Conservation (phyloP, 2,329 filamentous ascomycete genomes). For the Aaosphaeria arxii region DNA sequence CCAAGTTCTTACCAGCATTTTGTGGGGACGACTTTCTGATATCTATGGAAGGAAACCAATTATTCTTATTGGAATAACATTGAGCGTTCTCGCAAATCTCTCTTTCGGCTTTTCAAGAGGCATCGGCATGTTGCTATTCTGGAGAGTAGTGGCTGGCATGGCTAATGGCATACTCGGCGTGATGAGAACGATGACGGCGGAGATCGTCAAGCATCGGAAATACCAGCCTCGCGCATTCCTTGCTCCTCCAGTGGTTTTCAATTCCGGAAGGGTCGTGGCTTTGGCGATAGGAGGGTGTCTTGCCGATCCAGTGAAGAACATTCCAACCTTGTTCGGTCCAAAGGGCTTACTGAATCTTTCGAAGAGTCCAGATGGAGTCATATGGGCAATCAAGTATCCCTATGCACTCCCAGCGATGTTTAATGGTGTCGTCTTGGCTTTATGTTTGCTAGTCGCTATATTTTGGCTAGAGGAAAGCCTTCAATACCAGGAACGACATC, state of each 20-base stretch:
- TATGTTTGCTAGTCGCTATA: constrained; percentile 53
- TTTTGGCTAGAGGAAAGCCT: constrained; percentile 62
- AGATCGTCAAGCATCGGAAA: constrained; percentile 66
- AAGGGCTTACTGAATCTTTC: constrained; percentile 60
- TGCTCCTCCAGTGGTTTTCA: constrained; percentile 63
- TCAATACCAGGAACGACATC: constrained; percentile 26
- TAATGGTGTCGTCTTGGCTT: constrained; percentile 58
- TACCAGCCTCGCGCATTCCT: constrained; percentile 54
- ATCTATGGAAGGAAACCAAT: constrained; percentile 71
- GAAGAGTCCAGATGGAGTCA: constrained; percentile 56
- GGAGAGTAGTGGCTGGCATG: constrained; percentile 62
- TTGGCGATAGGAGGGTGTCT: constrained; percentile 57
- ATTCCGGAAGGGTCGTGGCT: constrained; percentile 47
- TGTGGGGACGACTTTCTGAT: constrained; percentile 71
- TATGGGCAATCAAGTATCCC: constrained; percentile 63
- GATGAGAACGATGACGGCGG: constrained; percentile 70
- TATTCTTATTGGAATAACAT: constrained; percentile 69
- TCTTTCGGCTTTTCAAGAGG: constrained; percentile 66
- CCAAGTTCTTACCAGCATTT: constrained; percentile 75
- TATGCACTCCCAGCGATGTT: constrained; percentile 67
- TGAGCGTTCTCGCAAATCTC: constrained; percentile 62
- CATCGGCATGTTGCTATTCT: constrained; percentile 61
- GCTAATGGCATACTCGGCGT: constrained; percentile 71
- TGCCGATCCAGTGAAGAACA: constrained; percentile 60
- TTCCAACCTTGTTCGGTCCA: constrained; percentile 61